Conservation (phyloP, 208 protist species). For the Leishmania mexicana region DNA sequence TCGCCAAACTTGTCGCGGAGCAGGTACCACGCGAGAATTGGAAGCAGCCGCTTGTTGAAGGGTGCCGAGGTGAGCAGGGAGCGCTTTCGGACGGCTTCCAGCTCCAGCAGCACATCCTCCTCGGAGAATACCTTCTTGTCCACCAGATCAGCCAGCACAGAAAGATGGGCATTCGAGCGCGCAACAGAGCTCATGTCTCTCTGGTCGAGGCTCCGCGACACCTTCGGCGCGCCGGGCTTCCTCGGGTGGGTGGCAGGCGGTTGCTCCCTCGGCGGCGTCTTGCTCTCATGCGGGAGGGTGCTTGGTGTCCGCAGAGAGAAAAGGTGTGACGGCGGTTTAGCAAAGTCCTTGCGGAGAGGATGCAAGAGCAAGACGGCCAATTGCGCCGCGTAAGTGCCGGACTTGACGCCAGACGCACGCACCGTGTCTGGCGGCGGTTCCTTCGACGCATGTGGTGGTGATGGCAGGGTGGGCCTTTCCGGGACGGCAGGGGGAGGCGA, state of each 20-base stretch:
- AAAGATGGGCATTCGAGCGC: conserved; percentile 40
- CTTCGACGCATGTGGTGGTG: neutral
- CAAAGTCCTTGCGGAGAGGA: conserved; percentile 3
- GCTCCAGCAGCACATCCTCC: conserved; percentile 46
- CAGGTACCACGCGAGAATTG: conserved; percentile 50
- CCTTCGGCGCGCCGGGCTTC: neutral
- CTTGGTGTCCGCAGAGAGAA: conserved; percentile 9
- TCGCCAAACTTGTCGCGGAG: conserved; percentile 43
- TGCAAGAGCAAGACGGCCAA: conserved; percentile 5
- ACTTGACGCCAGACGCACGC: neutral
- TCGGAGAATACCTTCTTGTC: conserved; percentile 47
- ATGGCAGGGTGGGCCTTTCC: neutral
- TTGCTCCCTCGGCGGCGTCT: neutral
- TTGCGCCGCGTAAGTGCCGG: neutral
- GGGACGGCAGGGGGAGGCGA: neutral
- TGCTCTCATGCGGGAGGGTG: neutral
- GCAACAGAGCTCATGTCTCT: conserved; percentile 19
- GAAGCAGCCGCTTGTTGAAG: conserved; percentile 45
- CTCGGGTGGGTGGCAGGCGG: neutral
- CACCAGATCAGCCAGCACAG: conserved; percentile 41
- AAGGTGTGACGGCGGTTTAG: neutral
- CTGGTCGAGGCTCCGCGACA: neutral
- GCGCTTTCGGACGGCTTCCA: conserved; percentile 57
- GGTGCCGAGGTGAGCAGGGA: conserved; percentile 43
- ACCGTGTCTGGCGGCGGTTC: neutral